A percentile compares a stretch with the other conserved stretches of the same genome.
These are phyloP conservation scores for Rasamsonia emersonii DNA, from an alignment of 2,329 filamentous ascomycete genomes.

Conservation along the genomic window DNA sequence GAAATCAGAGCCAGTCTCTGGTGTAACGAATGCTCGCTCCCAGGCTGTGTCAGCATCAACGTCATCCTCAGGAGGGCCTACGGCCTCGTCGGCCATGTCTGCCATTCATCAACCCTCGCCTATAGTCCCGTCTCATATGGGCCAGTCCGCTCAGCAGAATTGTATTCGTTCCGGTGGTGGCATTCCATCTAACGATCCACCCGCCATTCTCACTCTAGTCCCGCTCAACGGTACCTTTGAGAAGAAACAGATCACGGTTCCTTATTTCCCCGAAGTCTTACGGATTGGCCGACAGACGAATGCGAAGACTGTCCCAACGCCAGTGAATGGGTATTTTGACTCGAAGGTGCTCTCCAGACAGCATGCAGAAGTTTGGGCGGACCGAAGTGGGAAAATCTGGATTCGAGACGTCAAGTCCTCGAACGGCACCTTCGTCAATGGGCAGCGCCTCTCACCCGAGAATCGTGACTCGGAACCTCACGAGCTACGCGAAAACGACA, in stretches of 20 bases:
- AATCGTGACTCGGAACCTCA: constrained; percentile 95
- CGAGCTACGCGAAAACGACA: constrained; percentile 83
- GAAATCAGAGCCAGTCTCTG: constrained; percentile 58
- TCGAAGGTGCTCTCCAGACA: constrained; percentile 95
- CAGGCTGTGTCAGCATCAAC: constrained; percentile 53
- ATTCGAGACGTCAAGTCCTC: constrained; percentile 98
- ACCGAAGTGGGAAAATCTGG: constrained; percentile 77
- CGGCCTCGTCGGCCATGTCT: constrained; percentile 54
- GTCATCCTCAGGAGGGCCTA: constrained; percentile 39
- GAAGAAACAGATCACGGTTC: constrained; percentile 89
- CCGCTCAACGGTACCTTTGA: constrained; percentile 96
- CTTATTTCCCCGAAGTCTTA: constrained; percentile 86
- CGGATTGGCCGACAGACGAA: constrained; percentile 96
- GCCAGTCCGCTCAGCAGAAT: constrained; percentile 55
- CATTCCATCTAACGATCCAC: constrained; percentile 44
- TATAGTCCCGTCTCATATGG: constrained; percentile 57
- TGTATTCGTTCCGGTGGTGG: constrained; percentile 40
- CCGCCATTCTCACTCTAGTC: constrained; percentile 74
- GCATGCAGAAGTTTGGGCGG: constrained; percentile 92
- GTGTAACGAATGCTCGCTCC: constrained; percentile 52
- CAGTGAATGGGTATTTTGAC: constrained; percentile 91
- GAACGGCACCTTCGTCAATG: constrained; percentile 97
- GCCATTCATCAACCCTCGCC: constrained; percentile 55
- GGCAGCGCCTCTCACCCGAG: constrained; percentile 77
- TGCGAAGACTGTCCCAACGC: constrained; percentile 85